Conservation (phyloP, 345 rosid species). For the Eucalyptus lansdowneana region DNA sequence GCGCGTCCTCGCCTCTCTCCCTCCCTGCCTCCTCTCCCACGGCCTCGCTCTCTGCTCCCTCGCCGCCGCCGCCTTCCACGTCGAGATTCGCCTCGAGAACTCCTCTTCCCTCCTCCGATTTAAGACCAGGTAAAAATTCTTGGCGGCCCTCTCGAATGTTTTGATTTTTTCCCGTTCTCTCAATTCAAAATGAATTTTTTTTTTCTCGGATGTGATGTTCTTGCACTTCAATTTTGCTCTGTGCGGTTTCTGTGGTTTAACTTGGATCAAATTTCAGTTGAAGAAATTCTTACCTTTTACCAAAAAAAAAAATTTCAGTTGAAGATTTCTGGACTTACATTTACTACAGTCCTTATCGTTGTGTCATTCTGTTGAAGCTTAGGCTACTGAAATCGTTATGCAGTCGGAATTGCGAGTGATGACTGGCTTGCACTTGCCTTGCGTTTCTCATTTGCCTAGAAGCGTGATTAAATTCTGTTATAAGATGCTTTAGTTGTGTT, state of each 20-base stretch:
- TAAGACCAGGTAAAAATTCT: constrained; percentile 31
- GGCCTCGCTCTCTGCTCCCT: constrained; percentile 62
- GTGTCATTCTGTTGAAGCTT: neutral
- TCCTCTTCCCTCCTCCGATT: constrained; percentile 22
- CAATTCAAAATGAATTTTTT: neutral
- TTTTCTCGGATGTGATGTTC: neutral
- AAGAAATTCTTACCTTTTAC: neutral
- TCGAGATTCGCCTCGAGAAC: constrained; percentile 53
- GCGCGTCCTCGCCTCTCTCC: constrained; percentile 45
- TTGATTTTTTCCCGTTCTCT: neutral
- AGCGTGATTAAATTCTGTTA: neutral
- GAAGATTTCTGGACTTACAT: neutral
- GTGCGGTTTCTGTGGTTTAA: neutral
- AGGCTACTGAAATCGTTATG: neutral
- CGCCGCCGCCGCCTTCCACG: constrained; percentile 34
- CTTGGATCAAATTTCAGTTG: neutral
- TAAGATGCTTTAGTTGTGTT: neutral
- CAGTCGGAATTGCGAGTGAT: neutral
- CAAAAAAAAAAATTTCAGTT: neutral
- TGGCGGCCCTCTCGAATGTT: neutral
- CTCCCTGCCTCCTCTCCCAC: constrained; percentile 44
- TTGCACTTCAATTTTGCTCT: neutral
- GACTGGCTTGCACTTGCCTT: neutral
- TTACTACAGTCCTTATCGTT: neutral
- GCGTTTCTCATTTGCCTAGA: neutral